Base-by-base conservation (phyloP, 441 rosid species). In the Breynia disticha region DNA sequence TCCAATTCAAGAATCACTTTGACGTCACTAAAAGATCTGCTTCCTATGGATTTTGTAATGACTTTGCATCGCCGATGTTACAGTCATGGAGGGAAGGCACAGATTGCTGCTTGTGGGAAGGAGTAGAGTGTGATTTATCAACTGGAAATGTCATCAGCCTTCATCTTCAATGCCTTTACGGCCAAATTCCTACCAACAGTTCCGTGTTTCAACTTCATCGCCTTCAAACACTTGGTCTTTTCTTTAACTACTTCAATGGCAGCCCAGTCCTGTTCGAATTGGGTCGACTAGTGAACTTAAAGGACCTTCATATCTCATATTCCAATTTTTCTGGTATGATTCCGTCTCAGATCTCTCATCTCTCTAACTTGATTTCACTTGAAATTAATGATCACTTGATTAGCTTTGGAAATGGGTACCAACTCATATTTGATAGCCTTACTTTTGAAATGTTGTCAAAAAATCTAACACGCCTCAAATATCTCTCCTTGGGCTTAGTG, bases 31-130 rank as follows among this genome's bases (percentile, higher is more conserved):
- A 2, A n/a, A n/a, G n/a, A 41, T 11, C 44, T 41, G 44, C 44
- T 41, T 41, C 44, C 13, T 41, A 11, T 1, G 3, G 3, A 15
- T 13, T 9, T 41, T 41, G 44, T 41, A 15, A 41, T 41, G n/a
- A n/a, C n/a, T n/a, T n/a, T n/a, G n/a, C 15, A 41, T 9, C 13
- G 2, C 61, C 59, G 10, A 76, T 64, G 52, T 67, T 63, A 45
- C 35, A 6, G 19, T 54, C 16, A 2, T 75, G 79, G 81, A 57
- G 50, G 18, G 55, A 71, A 21, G 63, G 54, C 50, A 60, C 39
- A 3, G 67, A 69, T 65, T 76, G 77, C 14, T 76, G 76, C 54
- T 52, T 19, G 13, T 73, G 77, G 76, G 67, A 65, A 21, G 74
- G 81, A 2, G 54, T 73, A 28, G 57, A 61, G 17, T 71, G 74